phyloP scores from a whole-genome alignment of 257 asterid species.

The Solanum neorickii region DNA sequence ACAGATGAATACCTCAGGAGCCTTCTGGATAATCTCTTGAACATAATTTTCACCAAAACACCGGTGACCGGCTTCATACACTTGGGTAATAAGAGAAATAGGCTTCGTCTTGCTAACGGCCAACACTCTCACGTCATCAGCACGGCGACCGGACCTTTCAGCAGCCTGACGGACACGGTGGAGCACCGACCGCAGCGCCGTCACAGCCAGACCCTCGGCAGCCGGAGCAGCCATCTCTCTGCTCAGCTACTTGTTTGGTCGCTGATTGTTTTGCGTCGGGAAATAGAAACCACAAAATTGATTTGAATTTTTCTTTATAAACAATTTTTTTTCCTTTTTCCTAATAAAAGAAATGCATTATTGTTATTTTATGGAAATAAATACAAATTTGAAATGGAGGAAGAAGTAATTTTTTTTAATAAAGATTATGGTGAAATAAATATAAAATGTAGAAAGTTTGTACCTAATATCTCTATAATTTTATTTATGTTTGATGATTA shows the following conservation, averaged over 20 bases:
- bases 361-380: background rate
- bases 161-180: constrained; percentile 62
- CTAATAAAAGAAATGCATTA: background rate
- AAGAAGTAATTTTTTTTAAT: background rate
- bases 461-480: background rate
- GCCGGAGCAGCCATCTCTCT: constrained; percentile 64
- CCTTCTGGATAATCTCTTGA: constrained; percentile 72
- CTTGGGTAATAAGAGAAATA: constrained; percentile 42
- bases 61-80: constrained; percentile 68
- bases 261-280: background rate
- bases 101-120: constrained; percentile 90
- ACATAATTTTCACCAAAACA: constrained; percentile 82
- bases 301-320: background rate
- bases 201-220: constrained; percentile 45
- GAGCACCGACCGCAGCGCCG: constrained; percentile 55
- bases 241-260: background rate
- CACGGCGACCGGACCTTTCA: constrained; percentile 65
- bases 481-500: background rate
- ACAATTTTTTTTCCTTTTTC: background rate
- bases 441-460: background rate
- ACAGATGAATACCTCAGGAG: constrained; percentile 53
- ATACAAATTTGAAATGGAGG: background rate
- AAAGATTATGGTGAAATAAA: background rate
- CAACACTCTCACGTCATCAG: constrained; percentile 63
- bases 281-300: background rate